phyloP scores from a whole-genome alignment of 257 asterid genomes.

The Craterostigma plantagineum region DNA sequence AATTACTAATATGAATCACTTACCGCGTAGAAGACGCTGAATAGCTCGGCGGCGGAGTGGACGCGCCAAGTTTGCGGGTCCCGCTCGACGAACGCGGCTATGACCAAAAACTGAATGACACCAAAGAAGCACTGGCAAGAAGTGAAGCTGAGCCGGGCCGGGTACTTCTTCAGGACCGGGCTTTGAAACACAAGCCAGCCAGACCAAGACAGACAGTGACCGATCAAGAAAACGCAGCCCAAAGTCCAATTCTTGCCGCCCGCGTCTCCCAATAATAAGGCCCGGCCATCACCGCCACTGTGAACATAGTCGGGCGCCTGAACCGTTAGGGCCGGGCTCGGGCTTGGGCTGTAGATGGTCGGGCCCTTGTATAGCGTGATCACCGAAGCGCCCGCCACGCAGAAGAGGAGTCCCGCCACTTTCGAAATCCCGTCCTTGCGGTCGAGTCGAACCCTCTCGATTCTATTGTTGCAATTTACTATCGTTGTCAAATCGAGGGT shows the following conservation, averaged over 20 bases:
- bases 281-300: constrained; percentile 4
- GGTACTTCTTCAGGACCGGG: constrained; percentile 65
- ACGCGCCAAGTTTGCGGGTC: constrained; percentile 81
- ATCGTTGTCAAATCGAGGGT: no score
- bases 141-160: constrained; percentile 84
- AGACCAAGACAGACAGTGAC: constrained; percentile 93
- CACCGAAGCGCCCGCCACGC: constrained; percentile 94
- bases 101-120: constrained; percentile 56
- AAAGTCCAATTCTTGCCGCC: constrained; percentile 73
- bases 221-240: constrained; percentile 82
- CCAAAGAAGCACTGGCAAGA: constrained; percentile 90
- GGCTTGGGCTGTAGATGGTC: constrained; percentile 79
- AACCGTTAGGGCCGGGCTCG: constrained; percentile 26
- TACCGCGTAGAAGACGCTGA: constrained; percentile 92
- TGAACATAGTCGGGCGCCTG: neutral
- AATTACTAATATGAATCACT: no score
- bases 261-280: constrained; percentile 33
- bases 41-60: constrained; percentile 74
- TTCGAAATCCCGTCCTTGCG: constrained; percentile 84
- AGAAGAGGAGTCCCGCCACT: constrained; percentile 52
- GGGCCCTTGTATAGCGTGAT: constrained; percentile 92
- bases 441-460: constrained; percentile 61
- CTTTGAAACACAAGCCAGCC: constrained; percentile 89
- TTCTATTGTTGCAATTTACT: no score
- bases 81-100: constrained; percentile 72